Evolutionary conservation across 2,329 filamentous ascomycete genomes (phyloP), one percentile per base, ranked within the genome.

Genomic region (Trichoderma endophyticum): DNA sequence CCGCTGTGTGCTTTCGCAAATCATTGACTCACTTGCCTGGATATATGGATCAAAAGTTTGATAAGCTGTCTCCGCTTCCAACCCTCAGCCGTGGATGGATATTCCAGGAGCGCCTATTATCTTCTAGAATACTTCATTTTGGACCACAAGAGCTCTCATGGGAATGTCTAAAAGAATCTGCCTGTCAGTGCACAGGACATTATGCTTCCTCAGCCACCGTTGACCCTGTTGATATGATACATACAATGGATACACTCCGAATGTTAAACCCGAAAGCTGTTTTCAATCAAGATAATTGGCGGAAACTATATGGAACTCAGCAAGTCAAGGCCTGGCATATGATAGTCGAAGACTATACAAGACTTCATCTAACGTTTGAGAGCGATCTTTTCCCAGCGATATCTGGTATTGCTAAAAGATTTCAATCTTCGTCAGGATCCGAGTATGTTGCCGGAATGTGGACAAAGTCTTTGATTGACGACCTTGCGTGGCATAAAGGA

Each of bases 351-450:
- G 57, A 73, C 6, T 75, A 75, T 67, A 71, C 69, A 2, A 43
- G 28, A 5, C 70, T 73, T n/a, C 39, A 43, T 26, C 67, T 75
- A 9, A 73, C 74, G 0, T 74, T 65, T n/a, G 69, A 73, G 30
- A 70, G 26, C 12, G 73, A 75, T 51, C 60, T 73, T 11, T 73
- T 75, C 24, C 74, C 73, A 15, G 74, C 73, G 6, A 64, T 75
- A 32, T 73, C 74, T 11, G 74, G 73, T 11, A 65, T 75, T 3
- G 74, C 73, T 4, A 73, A 72, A 34, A 60, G 34, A 4, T 72
- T 75, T 3, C 70, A 70, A 28, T n/a, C 6, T n/a, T 57, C 26
- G 15, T 34, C n/a, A 24, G 18, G 57, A 6, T 64, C 36, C 3
- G 39, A 63, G 18, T 74, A 75, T 28, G 28, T 72, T 6, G 75